Conservation (phyloP, 148 eudicot species). For the Vaccinium corymbosum region DNA sequence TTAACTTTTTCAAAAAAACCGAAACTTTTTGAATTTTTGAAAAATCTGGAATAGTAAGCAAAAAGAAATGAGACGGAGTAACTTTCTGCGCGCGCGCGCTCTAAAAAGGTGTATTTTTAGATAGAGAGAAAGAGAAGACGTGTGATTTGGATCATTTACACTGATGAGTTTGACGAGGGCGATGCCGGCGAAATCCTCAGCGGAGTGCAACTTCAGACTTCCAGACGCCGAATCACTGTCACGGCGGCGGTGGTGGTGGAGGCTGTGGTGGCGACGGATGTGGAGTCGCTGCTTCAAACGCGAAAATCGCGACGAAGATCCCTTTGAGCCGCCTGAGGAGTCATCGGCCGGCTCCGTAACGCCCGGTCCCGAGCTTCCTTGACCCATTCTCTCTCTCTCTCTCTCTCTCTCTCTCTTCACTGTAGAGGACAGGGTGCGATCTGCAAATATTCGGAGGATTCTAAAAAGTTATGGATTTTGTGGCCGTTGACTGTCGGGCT, state of each 20-base stretch:
- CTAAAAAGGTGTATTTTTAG: neutral
- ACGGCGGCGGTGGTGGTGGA: conserved; percentile 21
- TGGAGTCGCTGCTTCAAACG: conserved; percentile 44
- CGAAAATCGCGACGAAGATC: conserved; percentile 32
- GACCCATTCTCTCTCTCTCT: conserved; percentile 53
- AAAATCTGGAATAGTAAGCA: too few species aligned
- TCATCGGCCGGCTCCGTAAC: conserved; percentile 18
- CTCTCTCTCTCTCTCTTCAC: conserved; percentile 4
- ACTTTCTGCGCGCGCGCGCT: too few species aligned
- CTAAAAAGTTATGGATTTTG: too few species aligned
- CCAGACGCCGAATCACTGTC: conserved; percentile 6
- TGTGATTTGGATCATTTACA: conserved; percentile 27
- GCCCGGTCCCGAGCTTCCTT: conserved; percentile 39
- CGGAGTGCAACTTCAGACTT: conserved; percentile 35
- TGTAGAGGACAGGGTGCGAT: neutral
- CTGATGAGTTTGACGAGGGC: conserved; percentile 59
- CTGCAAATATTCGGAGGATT: neutral
- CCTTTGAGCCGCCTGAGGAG: conserved; percentile 17
- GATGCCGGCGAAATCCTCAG: conserved; percentile 80
- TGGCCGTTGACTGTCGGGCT: too few species aligned
- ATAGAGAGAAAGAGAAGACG: neutral
- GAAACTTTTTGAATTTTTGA: too few species aligned
- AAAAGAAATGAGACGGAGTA: too few species aligned
- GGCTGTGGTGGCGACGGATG: conserved; percentile 21
- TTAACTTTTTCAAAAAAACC: too few species aligned